Percentiles rank a stretch among this genome's conserved stretches.
Evolutionary conservation across 768 basidiomycete genomes (phyloP).

Genomic region (Leccinum incarnatum): DNA sequence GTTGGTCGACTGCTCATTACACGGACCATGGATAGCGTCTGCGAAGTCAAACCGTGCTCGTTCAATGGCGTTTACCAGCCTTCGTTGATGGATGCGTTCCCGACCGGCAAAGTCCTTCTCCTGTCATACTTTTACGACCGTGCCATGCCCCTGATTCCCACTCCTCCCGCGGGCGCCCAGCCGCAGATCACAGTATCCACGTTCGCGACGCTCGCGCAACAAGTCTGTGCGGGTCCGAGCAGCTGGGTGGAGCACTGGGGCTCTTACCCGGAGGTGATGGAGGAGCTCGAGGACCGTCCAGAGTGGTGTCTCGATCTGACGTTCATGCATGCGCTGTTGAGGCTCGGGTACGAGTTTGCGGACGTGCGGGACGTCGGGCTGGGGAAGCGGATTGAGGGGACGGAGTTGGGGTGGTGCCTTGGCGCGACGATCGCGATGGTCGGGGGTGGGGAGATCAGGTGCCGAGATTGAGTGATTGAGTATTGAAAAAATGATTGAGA

Average conservation of each 20-base stretch:
- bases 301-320: constrained; percentile 97
- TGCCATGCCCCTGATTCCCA: constrained; percentile 67
- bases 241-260: constrained; percentile 56
- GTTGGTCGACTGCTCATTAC: not conserved
- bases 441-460: constrained; percentile 56
- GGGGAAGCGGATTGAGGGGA: constrained; percentile 84
- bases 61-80: constrained; percentile 99
- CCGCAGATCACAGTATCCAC: constrained; percentile 47
- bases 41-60: constrained; percentile 90
- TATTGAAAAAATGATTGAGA: not conserved
- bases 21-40: constrained; percentile 49
- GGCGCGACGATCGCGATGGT: constrained; percentile 82
- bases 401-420: constrained; percentile 92
- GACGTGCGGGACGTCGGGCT: constrained; percentile 65
- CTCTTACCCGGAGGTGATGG: constrained; percentile 45
- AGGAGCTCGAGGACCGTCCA: constrained; percentile 76
- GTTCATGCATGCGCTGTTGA: constrained; percentile 87
- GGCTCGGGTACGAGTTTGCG: constrained; percentile 87
- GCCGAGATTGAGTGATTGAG: constrained; percentile 34
- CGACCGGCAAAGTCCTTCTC: constrained; percentile 79
- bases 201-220: constrained; percentile 61
- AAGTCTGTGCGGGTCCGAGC: constrained; percentile 68
- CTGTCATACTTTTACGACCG: constrained; percentile 99
- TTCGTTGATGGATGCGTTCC: constrained; percentile 84
- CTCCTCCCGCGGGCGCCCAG: constrained; percentile 21